A percentile compares a stretch with the other conserved stretches of the same genome.
These are phyloP conservation scores for Piper betle DNA, from an alignment of 164 flowering plant species.

Conservation along the genomic window DNA sequence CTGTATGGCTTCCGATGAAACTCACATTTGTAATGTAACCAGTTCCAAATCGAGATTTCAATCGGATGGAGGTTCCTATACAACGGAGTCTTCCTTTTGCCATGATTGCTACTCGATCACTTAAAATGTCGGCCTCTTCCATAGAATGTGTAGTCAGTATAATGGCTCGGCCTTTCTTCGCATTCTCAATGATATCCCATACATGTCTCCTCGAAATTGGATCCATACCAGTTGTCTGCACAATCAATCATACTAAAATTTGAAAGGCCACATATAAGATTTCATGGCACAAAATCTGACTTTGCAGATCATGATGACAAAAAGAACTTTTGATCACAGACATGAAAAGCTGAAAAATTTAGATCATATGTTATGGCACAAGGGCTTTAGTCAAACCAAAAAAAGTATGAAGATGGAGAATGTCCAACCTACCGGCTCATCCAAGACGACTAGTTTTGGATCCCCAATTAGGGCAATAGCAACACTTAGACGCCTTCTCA, in stretches of 20 bases:
- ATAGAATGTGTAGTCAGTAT: slow-evolving; percentile 92
- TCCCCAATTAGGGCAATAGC: slow-evolving; percentile 68
- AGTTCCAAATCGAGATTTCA: slow-evolving; percentile 84
- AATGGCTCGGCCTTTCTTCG: slow-evolving; percentile 83
- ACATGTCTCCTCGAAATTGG: slow-evolving; percentile 93
- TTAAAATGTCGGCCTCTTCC: slow-evolving; percentile 97
- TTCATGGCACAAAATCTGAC: neutral
- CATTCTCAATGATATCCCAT: slow-evolving; percentile 92
- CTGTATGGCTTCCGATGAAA: slow-evolving; percentile 30
- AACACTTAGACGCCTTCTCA: slow-evolving; percentile 91
- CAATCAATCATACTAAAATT: neutral
- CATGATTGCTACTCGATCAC: slow-evolving; percentile 95
- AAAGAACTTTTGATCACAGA: neutral
- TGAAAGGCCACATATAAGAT: neutral
- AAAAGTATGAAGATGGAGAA: neutral
- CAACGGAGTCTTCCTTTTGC: slow-evolving; percentile 96
- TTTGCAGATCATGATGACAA: too few species aligned
- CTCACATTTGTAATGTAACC: slow-evolving; percentile 75
- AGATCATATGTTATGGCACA: too few species aligned
- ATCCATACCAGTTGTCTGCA: slow-evolving; percentile 99
- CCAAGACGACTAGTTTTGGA: slow-evolving; percentile 58
- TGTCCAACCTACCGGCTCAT: slow-evolving; percentile 44
- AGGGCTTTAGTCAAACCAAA: too few species aligned
- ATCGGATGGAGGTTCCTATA: slow-evolving; percentile 89
- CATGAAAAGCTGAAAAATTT: neutral